Evolutionary conservation across 2,329 filamentous ascomycete species (phyloP).

Genomic region (Cercospora canescens): DNA sequence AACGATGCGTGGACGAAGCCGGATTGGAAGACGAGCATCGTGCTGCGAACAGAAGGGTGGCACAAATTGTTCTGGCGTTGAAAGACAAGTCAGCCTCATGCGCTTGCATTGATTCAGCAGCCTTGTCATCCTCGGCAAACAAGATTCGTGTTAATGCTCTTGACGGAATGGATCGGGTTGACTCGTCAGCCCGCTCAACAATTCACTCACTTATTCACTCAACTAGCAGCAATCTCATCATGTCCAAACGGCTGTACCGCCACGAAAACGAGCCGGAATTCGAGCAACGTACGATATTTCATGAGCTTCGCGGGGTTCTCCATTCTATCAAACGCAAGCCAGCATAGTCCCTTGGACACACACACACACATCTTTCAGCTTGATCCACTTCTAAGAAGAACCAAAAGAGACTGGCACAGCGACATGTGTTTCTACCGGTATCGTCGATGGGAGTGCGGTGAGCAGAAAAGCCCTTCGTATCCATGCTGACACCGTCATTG

Average conservation of each 20-base stretch:
- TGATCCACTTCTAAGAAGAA: background rate
- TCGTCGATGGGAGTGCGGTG: slow-evolving; percentile 9
- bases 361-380: background rate
- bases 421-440: slow-evolving; percentile 10
- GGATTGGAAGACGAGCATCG: slow-evolving; percentile 10
- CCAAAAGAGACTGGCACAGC: background rate
- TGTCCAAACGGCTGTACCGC: background rate
- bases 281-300: background rate
- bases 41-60: slow-evolving; percentile 1
- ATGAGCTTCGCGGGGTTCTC: background rate
- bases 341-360: background rate
- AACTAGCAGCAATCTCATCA: background rate
- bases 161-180: background rate
- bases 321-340: background rate
- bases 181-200: background rate
- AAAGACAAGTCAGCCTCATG: background rate
- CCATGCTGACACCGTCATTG: background rate
- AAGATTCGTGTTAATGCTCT: background rate
- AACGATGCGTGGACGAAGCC: slow-evolving; percentile 4
- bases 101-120: background rate
- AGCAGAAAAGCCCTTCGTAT: background rate
- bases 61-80: slow-evolving; percentile 5
- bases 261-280: background rate
- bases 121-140: background rate
- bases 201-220: background rate